phyloP scores from a whole-genome alignment of 805 yeast genomes.

The Monosporozyma unispora region DNA sequence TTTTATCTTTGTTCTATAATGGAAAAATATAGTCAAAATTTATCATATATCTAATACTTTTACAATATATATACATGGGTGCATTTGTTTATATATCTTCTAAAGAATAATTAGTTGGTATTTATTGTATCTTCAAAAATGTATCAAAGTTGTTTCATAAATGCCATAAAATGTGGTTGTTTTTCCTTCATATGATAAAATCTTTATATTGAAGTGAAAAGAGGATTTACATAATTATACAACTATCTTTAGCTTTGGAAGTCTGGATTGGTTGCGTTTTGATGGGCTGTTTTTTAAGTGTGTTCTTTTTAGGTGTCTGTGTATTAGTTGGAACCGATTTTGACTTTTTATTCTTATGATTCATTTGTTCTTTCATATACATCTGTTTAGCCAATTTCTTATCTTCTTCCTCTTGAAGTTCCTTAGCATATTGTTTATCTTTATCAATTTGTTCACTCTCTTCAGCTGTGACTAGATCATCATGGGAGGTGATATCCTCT shows the following conservation, averaged over 20 bases:
- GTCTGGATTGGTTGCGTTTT: neutral
- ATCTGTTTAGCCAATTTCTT: conserved; percentile 10
- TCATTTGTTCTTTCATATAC: neutral
- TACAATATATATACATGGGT: neutral
- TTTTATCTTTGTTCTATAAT: no score
- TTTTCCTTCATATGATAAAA: no score
- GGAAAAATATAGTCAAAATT: no score
- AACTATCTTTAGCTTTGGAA: conserved; percentile 8
- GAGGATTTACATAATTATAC: conserved; percentile 14
- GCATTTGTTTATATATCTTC: no score
- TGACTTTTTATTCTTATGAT: neutral
- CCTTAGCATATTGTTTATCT: conserved; percentile 17
- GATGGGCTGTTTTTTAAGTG: neutral
- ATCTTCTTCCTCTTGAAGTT: conserved; percentile 50
- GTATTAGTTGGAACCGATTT: neutral
- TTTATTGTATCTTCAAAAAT: no score
- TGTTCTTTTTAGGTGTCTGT: conserved; percentile 3
- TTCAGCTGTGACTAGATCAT: neutral
- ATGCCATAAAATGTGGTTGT: neutral
- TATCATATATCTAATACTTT: no score
- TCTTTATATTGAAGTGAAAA: no score
- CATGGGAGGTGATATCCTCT: neutral
- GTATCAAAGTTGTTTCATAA: conserved; percentile 5
- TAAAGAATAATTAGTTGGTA: no score
- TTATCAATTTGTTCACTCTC: neutral